A percentile compares a stretch with the other conserved stretches of the same genome.
phyloP scores from a whole-genome alignment of 1,284 basidiomycete species.

The Veloboletus limbatus region DNA sequence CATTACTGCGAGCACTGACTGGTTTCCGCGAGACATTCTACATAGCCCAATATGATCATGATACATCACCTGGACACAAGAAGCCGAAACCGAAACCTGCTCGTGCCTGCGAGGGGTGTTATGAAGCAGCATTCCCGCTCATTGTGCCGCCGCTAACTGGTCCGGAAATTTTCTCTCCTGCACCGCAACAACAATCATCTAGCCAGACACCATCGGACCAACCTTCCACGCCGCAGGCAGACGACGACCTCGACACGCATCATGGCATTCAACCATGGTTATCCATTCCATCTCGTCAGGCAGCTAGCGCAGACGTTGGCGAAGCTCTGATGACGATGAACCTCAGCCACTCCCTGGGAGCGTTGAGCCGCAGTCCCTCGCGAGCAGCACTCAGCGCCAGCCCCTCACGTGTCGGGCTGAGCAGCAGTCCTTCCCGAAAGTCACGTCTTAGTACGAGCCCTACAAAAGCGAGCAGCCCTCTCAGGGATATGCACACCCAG shows the following conservation, averaged over 20 bases:
- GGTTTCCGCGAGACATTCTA: constrained; percentile 63
- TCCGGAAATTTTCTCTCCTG: constrained; percentile 3
- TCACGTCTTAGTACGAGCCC: constrained; percentile 26
- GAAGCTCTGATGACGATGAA: constrained; percentile 45
- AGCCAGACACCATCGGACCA: constrained; percentile 15
- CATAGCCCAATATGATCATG: constrained; percentile 52
- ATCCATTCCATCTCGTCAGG: constrained; percentile 30
- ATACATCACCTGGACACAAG: constrained; percentile 36
- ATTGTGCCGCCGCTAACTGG: constrained; percentile 31
- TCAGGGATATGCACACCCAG: constrained; percentile 19
- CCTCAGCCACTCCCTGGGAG: constrained; percentile 7
- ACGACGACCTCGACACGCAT: constrained; percentile 11
- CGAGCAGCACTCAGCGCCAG: constrained; percentile 23
- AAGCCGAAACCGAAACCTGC: constrained; percentile 62
- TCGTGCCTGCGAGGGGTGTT: constrained; percentile 82
- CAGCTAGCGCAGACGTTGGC: constrained; percentile 19
- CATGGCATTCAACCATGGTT: constrained; percentile 30
- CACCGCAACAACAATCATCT: constrained; percentile 6
- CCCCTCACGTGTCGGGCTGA: constrained; percentile 30
- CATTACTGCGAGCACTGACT: neutral
- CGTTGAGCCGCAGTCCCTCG: constrained; percentile 27
- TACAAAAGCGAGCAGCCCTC: constrained; percentile 18
- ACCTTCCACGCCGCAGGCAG: constrained; percentile 22
- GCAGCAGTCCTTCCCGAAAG: constrained; percentile 23
- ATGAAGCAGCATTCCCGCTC: constrained; percentile 78